Conservation (phyloP, 2,329 filamentous ascomycete genomes). For the Chaetomiaceae sp. region DNA sequence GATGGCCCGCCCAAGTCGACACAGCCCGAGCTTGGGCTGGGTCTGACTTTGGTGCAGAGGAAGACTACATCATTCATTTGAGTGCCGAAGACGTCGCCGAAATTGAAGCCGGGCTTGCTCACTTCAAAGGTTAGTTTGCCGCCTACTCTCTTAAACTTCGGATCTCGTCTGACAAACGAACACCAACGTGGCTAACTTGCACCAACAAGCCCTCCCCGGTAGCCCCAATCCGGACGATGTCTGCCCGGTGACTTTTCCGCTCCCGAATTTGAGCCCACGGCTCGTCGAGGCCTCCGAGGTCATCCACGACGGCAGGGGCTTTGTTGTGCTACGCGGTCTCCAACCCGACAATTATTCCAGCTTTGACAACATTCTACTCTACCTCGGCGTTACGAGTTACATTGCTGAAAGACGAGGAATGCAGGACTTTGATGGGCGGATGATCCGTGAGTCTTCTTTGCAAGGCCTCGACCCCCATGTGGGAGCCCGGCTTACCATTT, state of each 20-base stretch:
- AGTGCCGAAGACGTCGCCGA: slow-evolving; percentile 22
- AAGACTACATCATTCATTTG: slow-evolving; percentile 21
- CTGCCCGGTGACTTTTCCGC: slow-evolving; percentile 22
- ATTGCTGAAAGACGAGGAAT: slow-evolving; percentile 38
- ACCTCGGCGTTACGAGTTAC: slow-evolving; percentile 44
- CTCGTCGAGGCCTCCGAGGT: slow-evolving; percentile 17
- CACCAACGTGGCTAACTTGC: not conserved
- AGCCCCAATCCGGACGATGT: slow-evolving; percentile 22
- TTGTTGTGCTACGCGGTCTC: slow-evolving; percentile 43
- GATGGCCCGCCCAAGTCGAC: slow-evolving; percentile 21
- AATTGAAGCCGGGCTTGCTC: slow-evolving; percentile 22
- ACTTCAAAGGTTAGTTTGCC: slow-evolving; percentile 22
- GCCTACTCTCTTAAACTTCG: not conserved
- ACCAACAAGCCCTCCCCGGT: not conserved
- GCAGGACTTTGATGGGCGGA: slow-evolving; percentile 30
- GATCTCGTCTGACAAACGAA: not conserved
- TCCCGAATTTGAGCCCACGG: slow-evolving; percentile 20
- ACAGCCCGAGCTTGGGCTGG: slow-evolving; percentile 20
- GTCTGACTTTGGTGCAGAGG: slow-evolving; percentile 22
- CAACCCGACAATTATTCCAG: slow-evolving; percentile 38
- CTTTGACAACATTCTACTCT: slow-evolving; percentile 42
- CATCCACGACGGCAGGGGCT: slow-evolving; percentile 32
- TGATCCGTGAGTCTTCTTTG: slow-evolving; percentile 24
- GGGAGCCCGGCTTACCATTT: too few species aligned
- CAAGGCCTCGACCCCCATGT: too few species aligned